phyloP scores from a whole-genome alignment of 345 rosid species.

The Eucalyptus viminalis region DNA sequence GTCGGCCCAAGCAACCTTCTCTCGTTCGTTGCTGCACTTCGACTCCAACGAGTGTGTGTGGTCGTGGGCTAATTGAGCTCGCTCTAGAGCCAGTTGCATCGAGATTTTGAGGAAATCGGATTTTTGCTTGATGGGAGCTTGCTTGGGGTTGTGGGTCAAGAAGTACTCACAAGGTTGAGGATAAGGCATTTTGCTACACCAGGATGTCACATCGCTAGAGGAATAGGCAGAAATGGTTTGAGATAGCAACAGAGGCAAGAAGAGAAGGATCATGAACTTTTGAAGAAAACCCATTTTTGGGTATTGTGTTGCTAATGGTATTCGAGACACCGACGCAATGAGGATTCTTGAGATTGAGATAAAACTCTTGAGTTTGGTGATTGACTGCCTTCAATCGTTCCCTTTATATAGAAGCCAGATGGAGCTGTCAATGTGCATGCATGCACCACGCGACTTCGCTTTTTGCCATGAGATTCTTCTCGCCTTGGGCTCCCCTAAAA shows the following conservation, averaged over 20 bases:
- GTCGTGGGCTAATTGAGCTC: conserved; percentile 30
- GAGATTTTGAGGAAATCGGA: conserved; percentile 17
- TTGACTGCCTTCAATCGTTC: neutral
- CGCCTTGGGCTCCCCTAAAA: neutral
- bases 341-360: neutral
- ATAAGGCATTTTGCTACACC: conserved; percentile 24
- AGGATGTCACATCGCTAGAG: conserved; percentile 10
- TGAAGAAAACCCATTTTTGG: conserved; percentile 23
- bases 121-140: conserved; percentile 1
- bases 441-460: neutral
- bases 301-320: neutral
- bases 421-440: neutral
- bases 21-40: conserved; percentile 38
- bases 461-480: neutral
- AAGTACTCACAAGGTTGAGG: conserved; percentile 22
- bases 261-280: conserved; percentile 1
- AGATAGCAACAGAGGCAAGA: conserved; percentile 11
- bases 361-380: neutral
- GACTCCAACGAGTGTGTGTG: conserved; percentile 37
- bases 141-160: neutral
- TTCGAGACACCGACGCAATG: neutral
- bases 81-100: conserved; percentile 19
- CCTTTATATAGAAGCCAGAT: neutral
- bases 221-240: conserved; percentile 8
- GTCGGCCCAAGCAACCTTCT: conserved; percentile 80